Evolutionary conservation across 2,329 filamentous ascomycete species (phyloP).

Genomic region (Verticillium tricorpus): DNA sequence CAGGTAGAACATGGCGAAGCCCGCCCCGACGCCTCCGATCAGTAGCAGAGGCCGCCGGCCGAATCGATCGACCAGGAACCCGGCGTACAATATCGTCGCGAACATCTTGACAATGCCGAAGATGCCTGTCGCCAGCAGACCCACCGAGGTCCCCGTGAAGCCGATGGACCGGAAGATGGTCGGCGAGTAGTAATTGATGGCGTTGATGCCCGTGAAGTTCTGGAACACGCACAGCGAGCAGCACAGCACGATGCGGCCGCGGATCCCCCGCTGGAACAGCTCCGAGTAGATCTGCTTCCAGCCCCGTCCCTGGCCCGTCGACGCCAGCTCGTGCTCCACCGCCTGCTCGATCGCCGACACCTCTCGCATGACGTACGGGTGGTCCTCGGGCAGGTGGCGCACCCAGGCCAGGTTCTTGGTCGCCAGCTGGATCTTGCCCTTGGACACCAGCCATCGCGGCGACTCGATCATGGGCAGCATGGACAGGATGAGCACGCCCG

Average conservation of each 20-base stretch:
- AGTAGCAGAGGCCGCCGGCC: conserved; percentile 18
- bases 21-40: conserved; percentile 16
- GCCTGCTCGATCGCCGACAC: conserved; percentile 48
- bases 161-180: conserved; percentile 62
- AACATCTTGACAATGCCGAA: conserved; percentile 56
- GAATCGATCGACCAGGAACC: conserved; percentile 16
- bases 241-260: not conserved
- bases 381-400: conserved; percentile 26
- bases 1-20: conserved; percentile 27
- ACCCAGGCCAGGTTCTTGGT: conserved; percentile 31
- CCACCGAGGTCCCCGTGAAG: conserved; percentile 50
- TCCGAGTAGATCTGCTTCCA: conserved; percentile 12
- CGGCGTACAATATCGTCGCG: conserved; percentile 12
- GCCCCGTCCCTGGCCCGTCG: conserved; percentile 4
- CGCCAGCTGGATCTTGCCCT: conserved; percentile 30
- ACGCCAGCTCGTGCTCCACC: conserved; percentile 46
- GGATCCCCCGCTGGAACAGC: not conserved
- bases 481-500: conserved; percentile 25
- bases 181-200: conserved; percentile 35
- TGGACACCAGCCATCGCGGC: conserved; percentile 27
- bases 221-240: conserved; percentile 5
- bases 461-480: conserved; percentile 31
- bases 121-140: conserved; percentile 59
- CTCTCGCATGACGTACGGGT: conserved; percentile 37
- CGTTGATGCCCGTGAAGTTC: conserved; percentile 13